Evolutionary conservation across 208 protist species (phyloP).

Genomic region (Acanthamoeba lenticulata): DNA sequence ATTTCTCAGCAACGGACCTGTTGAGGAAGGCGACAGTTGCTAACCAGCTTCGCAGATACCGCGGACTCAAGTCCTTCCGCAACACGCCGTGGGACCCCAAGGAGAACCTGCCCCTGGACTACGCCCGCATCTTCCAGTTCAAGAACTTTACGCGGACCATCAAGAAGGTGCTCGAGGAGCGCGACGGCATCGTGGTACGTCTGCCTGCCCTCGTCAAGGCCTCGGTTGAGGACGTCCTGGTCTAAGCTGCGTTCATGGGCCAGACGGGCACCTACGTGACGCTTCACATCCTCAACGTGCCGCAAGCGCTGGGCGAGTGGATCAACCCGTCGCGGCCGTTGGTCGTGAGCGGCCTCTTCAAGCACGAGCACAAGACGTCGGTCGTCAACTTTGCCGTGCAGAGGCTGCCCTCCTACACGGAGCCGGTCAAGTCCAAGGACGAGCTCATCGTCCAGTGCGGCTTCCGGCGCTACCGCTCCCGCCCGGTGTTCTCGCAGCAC

Average conservation of each 20-base stretch:
- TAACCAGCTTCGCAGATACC: conserved; percentile 67
- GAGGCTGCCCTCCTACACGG: conserved; percentile 71
- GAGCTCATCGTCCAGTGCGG: conserved; percentile 85
- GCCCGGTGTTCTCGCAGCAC: conserved; percentile 86
- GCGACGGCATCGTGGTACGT: conserved; percentile 56
- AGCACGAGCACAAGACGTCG: conserved; percentile 89
- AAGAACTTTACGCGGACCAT: conserved; percentile 81
- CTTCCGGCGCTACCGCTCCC: conserved; percentile 82
- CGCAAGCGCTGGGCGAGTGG: conserved; percentile 51
- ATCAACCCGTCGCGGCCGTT: conserved; percentile 71
- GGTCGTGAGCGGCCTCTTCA: conserved; percentile 80
- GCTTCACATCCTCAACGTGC: conserved; percentile 77
- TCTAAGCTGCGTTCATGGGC: not conserved
- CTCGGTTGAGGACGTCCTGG: not conserved
- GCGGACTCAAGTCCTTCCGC: conserved; percentile 87
- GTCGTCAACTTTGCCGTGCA: conserved; percentile 87
- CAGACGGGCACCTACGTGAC: conserved; percentile 76
- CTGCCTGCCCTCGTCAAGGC: not conserved
- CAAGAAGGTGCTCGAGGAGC: conserved; percentile 73
- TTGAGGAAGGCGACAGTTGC: not conserved
- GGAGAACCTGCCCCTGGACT: conserved; percentile 90
- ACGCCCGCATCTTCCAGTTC: conserved; percentile 90
- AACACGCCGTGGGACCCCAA: conserved; percentile 88
- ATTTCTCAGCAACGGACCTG: not conserved
- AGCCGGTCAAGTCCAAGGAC: conserved; percentile 86